A percentile compares a stretch with the other conserved stretches of the same genome.
Evolutionary conservation across 108 stramenopile genomes (phyloP).

Genomic region (Pseudonitzschia multiseries): DNA sequence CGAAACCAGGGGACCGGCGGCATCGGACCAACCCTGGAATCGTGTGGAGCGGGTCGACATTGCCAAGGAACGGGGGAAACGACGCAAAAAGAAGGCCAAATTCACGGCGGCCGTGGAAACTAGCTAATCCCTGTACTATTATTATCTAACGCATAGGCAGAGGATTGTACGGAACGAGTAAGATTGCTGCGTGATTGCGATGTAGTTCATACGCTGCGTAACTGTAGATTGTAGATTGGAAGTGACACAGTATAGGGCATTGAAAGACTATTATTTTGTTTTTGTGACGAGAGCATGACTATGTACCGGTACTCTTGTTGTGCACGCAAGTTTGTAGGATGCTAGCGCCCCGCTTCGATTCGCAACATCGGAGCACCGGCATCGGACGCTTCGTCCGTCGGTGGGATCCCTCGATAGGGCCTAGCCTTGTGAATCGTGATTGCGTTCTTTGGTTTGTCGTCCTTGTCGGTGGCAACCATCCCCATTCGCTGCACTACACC

Average conservation of each 20-base stretch:
- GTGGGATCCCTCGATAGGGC: constrained; percentile 57
- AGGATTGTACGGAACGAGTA: too few species aligned
- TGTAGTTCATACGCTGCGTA: too few species aligned
- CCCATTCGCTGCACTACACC: constrained; percentile 91
- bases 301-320: too few species aligned
- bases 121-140: background rate
- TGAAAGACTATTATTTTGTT: too few species aligned
- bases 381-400: constrained; percentile 16
- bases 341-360: constrained; percentile 1
- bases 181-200: too few species aligned
- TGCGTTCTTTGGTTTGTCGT: constrained; percentile 79
- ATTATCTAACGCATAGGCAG: too few species aligned
- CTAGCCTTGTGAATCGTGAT: constrained; percentile 61
- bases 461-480: constrained; percentile 83
- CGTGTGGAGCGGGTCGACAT: constrained; percentile 39
- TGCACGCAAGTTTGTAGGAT: too few species aligned
- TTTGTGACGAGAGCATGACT: too few species aligned
- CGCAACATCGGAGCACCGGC: background rate
- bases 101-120: constrained; percentile 1
- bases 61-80: constrained; percentile 39
- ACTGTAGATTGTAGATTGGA: too few species aligned
- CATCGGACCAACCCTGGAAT: constrained; percentile 44
- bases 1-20: constrained; percentile 47
- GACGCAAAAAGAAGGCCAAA: constrained; percentile 29
- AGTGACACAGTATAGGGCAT: too few species aligned